These are phyloP conservation scores for Annulohypoxylon stygium DNA, from an alignment of 495 filamentous ascomycete species.

Conservation along the genomic window DNA sequence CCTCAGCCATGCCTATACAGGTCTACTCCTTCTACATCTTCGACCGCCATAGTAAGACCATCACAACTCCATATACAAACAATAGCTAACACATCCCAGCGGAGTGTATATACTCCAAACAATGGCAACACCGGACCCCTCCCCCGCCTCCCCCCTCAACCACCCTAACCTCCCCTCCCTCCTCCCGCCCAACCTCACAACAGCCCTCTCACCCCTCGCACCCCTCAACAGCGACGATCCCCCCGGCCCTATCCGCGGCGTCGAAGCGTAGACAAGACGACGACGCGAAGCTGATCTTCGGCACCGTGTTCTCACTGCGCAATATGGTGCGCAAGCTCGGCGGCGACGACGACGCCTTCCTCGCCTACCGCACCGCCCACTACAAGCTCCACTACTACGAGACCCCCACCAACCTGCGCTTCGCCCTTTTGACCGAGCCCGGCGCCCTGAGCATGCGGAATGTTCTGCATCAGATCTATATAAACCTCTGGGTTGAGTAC, in stretches of 20 bases:
- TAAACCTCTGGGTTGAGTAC: slow-evolving; percentile 96
- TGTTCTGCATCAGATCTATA: slow-evolving; percentile 97
- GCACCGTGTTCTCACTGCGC: slow-evolving; percentile 92
- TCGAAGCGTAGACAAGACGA: slow-evolving; percentile 57
- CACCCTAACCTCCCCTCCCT: slow-evolving; percentile 35
- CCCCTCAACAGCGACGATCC: slow-evolving; percentile 7
- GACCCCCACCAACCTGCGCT: slow-evolving; percentile 93
- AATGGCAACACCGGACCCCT: slow-evolving; percentile 65
- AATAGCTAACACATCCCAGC: slow-evolving; percentile 61
- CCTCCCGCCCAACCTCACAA: slow-evolving; percentile 36
- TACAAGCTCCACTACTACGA: slow-evolving; percentile 99
- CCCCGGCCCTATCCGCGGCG: background rate
- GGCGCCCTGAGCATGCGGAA: slow-evolving; percentile 90
- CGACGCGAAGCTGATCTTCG: slow-evolving; percentile 97
- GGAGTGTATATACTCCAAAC: slow-evolving; percentile 96
- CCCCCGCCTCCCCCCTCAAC: background rate
- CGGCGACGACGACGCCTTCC: slow-evolving; percentile 91
- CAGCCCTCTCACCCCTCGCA: slow-evolving; percentile 34
- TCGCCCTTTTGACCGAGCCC: slow-evolving; percentile 95
- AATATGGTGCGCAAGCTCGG: slow-evolving; percentile 98
- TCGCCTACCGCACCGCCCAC: slow-evolving; percentile 88
- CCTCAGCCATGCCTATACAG: slow-evolving; percentile 71
- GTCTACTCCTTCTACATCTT: slow-evolving; percentile 99
- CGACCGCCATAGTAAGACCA: slow-evolving; percentile 87
- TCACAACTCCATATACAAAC: background rate